These are phyloP conservation scores for Pelargonium fulgidum DNA, from an alignment of 441 rosid species.

Conservation along the genomic window DNA sequence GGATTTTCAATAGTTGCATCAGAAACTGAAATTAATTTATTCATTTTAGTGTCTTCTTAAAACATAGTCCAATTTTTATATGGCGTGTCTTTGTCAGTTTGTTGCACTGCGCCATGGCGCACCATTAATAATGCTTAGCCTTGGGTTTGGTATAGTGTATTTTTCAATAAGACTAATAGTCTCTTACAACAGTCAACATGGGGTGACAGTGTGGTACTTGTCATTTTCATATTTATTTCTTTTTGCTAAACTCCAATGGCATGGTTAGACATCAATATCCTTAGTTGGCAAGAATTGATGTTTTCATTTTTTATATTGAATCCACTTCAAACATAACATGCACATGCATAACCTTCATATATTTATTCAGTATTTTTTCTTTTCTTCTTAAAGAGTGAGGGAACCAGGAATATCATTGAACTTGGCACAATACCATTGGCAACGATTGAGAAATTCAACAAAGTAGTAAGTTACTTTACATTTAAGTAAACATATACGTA, in stretches of 20 bases:
- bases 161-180: not conserved
- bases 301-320: not conserved
- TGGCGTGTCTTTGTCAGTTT: too few relatives aligned
- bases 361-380: slow-evolving; percentile 19
- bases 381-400: slow-evolving; percentile 58
- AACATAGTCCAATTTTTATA: too few relatives aligned
- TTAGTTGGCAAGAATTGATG: not conserved
- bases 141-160: not conserved
- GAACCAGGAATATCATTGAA: slow-evolving; percentile 59
- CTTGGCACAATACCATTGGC: slow-evolving; percentile 83
- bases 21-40: not conserved
- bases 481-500: not conserved
- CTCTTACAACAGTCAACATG: not conserved
- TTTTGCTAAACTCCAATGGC: not conserved
- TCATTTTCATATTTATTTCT: not conserved
- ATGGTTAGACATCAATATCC: not conserved
- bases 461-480: slow-evolving; percentile 47
- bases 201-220: not conserved
- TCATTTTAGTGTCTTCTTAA: too few relatives aligned
- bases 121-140: too few relatives aligned
- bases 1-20: not conserved
- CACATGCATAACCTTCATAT: slow-evolving; percentile 5
- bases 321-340: not conserved
- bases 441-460: slow-evolving; percentile 86
- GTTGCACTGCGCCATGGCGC: too few relatives aligned